Evolutionary conservation across 176 grass and related monocot species (phyloP).

Genomic region (Puccinellia tenuiflora): DNA sequence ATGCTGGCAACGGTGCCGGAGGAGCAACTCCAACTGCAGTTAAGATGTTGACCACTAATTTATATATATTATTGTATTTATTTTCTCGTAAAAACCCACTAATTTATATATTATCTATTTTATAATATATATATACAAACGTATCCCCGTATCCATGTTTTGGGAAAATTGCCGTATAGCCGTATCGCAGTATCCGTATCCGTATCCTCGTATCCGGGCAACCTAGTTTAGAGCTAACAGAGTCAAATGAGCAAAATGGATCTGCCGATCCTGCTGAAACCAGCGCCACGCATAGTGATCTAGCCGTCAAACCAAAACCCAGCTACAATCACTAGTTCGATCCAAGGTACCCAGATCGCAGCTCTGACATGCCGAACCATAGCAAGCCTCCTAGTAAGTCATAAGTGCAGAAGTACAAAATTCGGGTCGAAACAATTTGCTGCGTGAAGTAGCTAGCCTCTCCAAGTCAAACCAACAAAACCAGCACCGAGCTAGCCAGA

Average conservation of each 20-base stretch:
- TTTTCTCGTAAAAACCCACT: too few species aligned
- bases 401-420: not conserved
- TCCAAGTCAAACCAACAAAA: not conserved
- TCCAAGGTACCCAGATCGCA: slow-evolving; percentile 26
- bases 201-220: too few species aligned
- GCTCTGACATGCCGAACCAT: not conserved
- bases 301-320: not conserved
- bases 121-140: too few species aligned
- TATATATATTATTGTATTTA: too few species aligned
- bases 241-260: not conserved
- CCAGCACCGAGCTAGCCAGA: not conserved
- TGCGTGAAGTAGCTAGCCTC: not conserved
- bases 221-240: not conserved
- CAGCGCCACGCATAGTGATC: not conserved
- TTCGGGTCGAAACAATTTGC: not conserved
- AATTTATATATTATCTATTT: too few species aligned
- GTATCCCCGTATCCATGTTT: too few species aligned
- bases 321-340: not conserved
- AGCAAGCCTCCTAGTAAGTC: not conserved
- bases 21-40: too few species aligned
- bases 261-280: not conserved
- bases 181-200: too few species aligned
- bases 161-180: too few species aligned
- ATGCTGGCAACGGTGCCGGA: too few species aligned
- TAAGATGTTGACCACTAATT: too few species aligned